phyloP scores from a whole-genome alignment of 331 rosid species.

The Quercus tomentella region DNA sequence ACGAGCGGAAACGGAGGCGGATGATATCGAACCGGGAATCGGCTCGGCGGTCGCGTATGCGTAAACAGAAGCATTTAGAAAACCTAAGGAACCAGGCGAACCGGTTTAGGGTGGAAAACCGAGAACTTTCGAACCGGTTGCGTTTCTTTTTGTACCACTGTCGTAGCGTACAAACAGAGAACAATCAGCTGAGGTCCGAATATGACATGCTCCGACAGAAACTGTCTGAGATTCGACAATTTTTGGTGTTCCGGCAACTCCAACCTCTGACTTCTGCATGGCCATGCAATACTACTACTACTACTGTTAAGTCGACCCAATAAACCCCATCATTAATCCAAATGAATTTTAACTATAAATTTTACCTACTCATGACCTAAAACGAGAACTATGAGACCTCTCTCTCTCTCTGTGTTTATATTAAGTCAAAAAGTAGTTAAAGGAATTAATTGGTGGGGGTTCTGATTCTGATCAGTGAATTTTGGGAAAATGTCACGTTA shows the following conservation, averaged over 20 bases:
- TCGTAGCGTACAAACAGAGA: slow-evolving; percentile 47
- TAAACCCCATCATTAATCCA: slow-evolving; percentile 32
- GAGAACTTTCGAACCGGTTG: slow-evolving; percentile 56
- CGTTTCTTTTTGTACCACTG: slow-evolving; percentile 33
- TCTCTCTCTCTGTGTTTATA: slow-evolving; percentile 17
- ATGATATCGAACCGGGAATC: slow-evolving; percentile 95
- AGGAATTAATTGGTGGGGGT: slow-evolving; percentile 29
- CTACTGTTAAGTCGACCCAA: slow-evolving; percentile 17
- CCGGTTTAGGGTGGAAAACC: slow-evolving; percentile 61
- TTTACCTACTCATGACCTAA: slow-evolving; percentile 20
- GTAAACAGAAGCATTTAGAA: slow-evolving; percentile 83
- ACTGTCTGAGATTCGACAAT: slow-evolving; percentile 40
- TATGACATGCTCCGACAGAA: slow-evolving; percentile 44
- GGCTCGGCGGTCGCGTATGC: slow-evolving; percentile 84
- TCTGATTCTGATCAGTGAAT: slow-evolving; percentile 24
- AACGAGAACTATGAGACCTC: slow-evolving; percentile 9
- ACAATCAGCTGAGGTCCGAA: slow-evolving; percentile 57
- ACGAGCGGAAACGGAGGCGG: slow-evolving; percentile 70
- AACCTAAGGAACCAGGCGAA: slow-evolving; percentile 73
- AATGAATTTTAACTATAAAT: slow-evolving; percentile 26
- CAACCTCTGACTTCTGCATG: slow-evolving; percentile 49
- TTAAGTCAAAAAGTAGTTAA: slow-evolving; percentile 18
- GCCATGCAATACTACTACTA: slow-evolving; percentile 46
- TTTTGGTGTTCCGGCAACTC: slow-evolving; percentile 50
- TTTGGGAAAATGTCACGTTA: slow-evolving; percentile 27